Evolutionary conservation across 306 rosid genomes (phyloP).

Genomic region (Clitoria ternatea): DNA sequence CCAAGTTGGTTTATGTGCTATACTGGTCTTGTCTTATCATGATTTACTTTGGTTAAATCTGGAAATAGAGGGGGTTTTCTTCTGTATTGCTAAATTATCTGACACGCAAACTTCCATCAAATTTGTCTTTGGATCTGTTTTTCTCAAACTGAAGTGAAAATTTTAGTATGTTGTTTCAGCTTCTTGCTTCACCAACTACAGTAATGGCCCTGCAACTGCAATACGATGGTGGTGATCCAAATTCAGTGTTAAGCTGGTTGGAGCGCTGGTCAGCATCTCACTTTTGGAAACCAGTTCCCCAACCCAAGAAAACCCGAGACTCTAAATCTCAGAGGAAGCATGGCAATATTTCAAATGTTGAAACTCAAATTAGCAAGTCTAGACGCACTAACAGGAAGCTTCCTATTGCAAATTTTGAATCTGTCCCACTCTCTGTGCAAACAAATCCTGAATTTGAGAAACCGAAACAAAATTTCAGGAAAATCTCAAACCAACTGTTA

Average conservation of each 20-base stretch:
- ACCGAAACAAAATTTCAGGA: slow-evolving; percentile 58
- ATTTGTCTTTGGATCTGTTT: not conserved
- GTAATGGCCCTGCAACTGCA: slow-evolving; percentile 50
- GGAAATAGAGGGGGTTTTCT: not conserved
- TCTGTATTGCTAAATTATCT: not conserved
- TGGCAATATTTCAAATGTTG: slow-evolving; percentile 39
- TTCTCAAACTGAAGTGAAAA: slow-evolving; percentile 2
- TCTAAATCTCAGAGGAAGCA: slow-evolving; percentile 51
- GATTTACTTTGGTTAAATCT: not conserved
- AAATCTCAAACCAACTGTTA: slow-evolving; percentile 41
- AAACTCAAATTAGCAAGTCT: slow-evolving; percentile 56
- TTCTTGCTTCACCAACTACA: slow-evolving; percentile 54
- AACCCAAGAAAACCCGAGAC: slow-evolving; percentile 49
- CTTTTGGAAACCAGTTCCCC: slow-evolving; percentile 80
- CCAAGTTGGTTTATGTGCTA: not conserved
- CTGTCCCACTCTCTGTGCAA: slow-evolving; percentile 34
- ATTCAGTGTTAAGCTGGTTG: slow-evolving; percentile 62
- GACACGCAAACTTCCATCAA: not conserved
- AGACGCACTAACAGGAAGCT: slow-evolving; percentile 53
- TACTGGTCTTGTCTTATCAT: not conserved
- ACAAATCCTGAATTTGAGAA: slow-evolving; percentile 61
- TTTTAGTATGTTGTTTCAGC: slow-evolving; percentile 40
- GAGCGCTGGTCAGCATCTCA: slow-evolving; percentile 67
- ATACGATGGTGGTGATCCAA: slow-evolving; percentile 51
- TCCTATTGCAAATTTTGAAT: slow-evolving; percentile 44